Evolutionary conservation across 2,329 filamentous ascomycete genomes (phyloP), one percentile per base, ranked within the genome.

Genomic region (Cordyceps tenuipes): DNA sequence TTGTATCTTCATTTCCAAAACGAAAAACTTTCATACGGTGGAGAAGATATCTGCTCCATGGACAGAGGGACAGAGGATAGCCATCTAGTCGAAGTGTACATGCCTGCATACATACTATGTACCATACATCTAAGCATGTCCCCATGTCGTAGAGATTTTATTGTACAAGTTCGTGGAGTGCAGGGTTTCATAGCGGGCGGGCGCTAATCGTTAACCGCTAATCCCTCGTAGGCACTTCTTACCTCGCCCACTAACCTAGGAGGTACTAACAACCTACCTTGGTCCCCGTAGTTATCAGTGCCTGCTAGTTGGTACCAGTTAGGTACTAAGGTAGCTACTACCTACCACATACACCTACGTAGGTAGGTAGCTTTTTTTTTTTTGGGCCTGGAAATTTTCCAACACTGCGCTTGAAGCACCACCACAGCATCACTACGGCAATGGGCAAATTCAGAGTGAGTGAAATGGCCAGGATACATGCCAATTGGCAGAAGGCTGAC

Each of bases 401-500:
- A 47, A 17, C 43, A 3, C 12, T 10, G 34, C 34, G 7, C 12
- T 36, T 36, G 8, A 36, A 36, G 34, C n/a, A 34, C 6, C 31
- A 61, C 51, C 57, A 17, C 59, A 36, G 34, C 59, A 26, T 15
- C 43, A 61, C 41, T 8, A 47, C 6, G 21, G 54, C 34, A 26
- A 61, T 61, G 60, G 60, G 60, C 34, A 59, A 52, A 34, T 62
- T 62, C 36, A 59, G 57, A 59, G 61, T 62, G 46, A 46, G 61
- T 7, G 29, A 13, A 17, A 31, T 54, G 23, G 17, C 47, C 51
- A 29, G 7, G 9, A 7, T 12, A 15, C 19, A 41, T 41, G 12
- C 47, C 46, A 61, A 56, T 61, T 56, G 47, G 53, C 7, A 52
- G 5, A 3, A 57, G 15, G 34, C 52, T 56, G n/a, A 61, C 52